These are phyloP conservation scores for Dipteronia dyeriana DNA, from an alignment of 345 rosid genomes.

Conservation along the genomic window DNA sequence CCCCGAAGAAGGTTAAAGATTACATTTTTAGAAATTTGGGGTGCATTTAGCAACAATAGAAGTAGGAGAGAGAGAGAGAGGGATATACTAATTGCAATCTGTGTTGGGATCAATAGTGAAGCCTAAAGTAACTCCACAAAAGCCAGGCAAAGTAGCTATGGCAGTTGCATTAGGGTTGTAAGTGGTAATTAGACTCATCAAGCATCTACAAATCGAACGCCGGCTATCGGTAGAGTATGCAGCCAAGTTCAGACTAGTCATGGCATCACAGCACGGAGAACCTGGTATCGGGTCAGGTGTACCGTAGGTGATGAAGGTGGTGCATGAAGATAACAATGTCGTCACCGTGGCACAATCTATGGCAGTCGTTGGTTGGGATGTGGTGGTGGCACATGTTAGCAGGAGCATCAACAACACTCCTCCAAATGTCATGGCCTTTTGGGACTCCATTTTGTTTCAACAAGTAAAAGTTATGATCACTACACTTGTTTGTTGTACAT, in stretches of 20 bases:
- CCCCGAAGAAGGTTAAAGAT: too few relatives aligned
- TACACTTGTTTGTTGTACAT: neutral
- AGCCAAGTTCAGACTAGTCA: constrained; percentile 35
- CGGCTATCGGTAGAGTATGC: constrained; percentile 37
- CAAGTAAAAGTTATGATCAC: too few relatives aligned
- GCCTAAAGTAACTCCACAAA: constrained; percentile 72
- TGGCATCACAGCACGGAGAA: constrained; percentile 56
- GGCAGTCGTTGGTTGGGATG: constrained; percentile 23
- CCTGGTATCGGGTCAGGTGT: constrained; percentile 61
- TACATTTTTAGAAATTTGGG: too few relatives aligned
- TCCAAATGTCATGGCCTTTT: neutral
- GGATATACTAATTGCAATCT: constrained; percentile 57
- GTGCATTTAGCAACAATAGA: too few relatives aligned
- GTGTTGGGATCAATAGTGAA: constrained; percentile 64
- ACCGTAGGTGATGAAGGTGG: constrained; percentile 48
- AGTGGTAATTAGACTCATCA: constrained; percentile 46
- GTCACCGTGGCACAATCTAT: constrained; percentile 59
- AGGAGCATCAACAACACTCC: constrained; percentile 11
- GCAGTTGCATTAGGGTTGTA: constrained; percentile 60
- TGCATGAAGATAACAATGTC: constrained; percentile 46
- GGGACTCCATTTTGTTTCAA: constrained; percentile 10
- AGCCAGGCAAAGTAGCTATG: constrained; percentile 70
- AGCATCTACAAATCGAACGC: constrained; percentile 45
- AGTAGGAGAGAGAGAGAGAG: neutral
- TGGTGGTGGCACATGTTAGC: constrained; percentile 15